A percentile compares a stretch with the other conserved stretches of the same genome.
Evolutionary conservation across 495 filamentous ascomycete species (phyloP).

Genomic region (Aspergillus ostianus): DNA sequence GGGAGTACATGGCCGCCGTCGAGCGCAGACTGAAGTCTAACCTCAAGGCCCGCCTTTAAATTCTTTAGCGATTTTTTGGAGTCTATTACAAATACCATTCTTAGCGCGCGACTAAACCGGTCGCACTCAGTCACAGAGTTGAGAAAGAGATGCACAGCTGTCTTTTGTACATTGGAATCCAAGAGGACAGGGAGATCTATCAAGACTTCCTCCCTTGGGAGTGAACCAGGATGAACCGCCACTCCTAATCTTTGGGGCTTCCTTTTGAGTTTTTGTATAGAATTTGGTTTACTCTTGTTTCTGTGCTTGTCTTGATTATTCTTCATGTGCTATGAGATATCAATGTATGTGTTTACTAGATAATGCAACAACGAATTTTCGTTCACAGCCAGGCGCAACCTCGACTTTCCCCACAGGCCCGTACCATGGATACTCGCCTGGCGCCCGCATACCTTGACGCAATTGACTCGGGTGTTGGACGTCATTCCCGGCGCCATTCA

Average conservation of each 20-base stretch:
- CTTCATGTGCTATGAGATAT: background rate
- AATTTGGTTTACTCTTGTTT: background rate
- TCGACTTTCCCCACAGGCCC: background rate
- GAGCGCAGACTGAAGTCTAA: constrained; percentile 75
- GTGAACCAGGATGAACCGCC: background rate
- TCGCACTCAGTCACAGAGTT: constrained; percentile 6
- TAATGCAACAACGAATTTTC: background rate
- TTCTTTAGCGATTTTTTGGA: background rate
- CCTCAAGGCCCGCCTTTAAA: constrained; percentile 50
- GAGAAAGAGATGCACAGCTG: background rate
- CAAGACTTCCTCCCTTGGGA: background rate
- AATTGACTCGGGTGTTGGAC: background rate
- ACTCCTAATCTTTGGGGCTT: background rate
- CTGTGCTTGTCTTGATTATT: background rate
- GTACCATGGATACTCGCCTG: background rate
- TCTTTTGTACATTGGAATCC: background rate
- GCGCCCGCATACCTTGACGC: background rate
- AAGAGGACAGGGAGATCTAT: too few relatives aligned
- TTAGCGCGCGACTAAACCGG: background rate
- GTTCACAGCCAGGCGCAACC: too few relatives aligned
- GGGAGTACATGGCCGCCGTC: constrained; percentile 83
- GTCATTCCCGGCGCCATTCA: background rate
- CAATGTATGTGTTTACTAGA: background rate
- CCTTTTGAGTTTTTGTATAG: background rate
- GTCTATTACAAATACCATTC: background rate